Evolutionary conservation across 352 stramenopile species (phyloP).

Genomic region (Phytophthora cryptogea): DNA sequence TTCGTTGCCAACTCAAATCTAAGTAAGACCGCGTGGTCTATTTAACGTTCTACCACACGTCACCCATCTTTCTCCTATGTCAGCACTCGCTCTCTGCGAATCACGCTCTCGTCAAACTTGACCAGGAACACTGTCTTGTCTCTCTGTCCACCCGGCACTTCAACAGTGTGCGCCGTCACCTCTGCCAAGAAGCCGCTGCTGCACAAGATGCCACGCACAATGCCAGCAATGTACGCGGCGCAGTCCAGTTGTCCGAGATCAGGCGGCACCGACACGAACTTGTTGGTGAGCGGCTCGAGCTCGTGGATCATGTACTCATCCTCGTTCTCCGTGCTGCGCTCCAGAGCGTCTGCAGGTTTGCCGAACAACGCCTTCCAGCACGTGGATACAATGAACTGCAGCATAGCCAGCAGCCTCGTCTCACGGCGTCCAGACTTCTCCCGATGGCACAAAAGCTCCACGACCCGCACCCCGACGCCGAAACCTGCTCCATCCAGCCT

Average conservation of each 20-base stretch:
- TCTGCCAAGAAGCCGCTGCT: constrained; percentile 83
- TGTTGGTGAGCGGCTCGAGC: constrained; percentile 93
- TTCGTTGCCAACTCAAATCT: constrained; percentile 7
- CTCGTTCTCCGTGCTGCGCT: constrained; percentile 97
- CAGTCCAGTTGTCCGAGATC: constrained; percentile 97
- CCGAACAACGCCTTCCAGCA: constrained; percentile 97
- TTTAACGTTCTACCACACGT: constrained; percentile 32
- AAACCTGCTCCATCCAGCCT: constrained; percentile 95
- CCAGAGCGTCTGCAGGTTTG: constrained; percentile 95
- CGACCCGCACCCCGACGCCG: constrained; percentile 94
- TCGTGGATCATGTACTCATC: constrained; percentile 99
- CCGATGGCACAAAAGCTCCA: constrained; percentile 92
- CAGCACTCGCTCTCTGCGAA: constrained; percentile 70
- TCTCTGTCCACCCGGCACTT: constrained; percentile 57
- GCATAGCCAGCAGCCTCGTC: constrained; percentile 84
- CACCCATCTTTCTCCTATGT: constrained; percentile 55
- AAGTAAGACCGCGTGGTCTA: constrained; percentile 39
- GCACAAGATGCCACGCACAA: constrained; percentile 90
- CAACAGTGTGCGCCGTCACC: constrained; percentile 79
- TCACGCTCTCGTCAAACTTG: constrained; percentile 87
- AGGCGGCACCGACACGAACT: constrained; percentile 95
- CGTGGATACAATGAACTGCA: constrained; percentile 94
- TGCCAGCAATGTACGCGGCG: constrained; percentile 96
- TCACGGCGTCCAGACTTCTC: constrained; percentile 83
- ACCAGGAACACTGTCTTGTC: constrained; percentile 89